Evolutionary conservation across 23 red algal species (phyloP), one percentile per base, ranked within the genome.

Genomic region (Gracilaria vermiculophylla): DNA sequence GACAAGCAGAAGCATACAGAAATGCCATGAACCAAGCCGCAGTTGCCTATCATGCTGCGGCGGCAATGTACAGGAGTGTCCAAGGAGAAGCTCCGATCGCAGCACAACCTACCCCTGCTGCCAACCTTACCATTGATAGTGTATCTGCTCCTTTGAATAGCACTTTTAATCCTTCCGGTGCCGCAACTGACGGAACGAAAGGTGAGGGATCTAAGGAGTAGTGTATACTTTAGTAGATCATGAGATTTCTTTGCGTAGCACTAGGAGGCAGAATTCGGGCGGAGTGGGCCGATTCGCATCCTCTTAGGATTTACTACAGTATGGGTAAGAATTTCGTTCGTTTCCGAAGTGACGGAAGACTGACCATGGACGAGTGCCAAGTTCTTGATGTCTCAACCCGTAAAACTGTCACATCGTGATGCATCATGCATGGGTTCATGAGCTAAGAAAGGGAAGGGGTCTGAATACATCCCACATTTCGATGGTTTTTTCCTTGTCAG

Each of bases 11-110:
- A 64, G 43, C 62, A n/a, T 45, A 87, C 29, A 69, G 54, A 24
- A 78, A 76, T 52, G 69, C 84, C 4, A 62, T 62, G 53, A 74
- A 49, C 33, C 87, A 81, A 72, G 87, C 87, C 2, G 54, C 75
- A 12, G 67, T 73, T 69, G 87, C 52, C 6, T 91, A 91, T 80
- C 87, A 91, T 54, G n/a, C 58, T 14, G 87, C 87, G 3, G 87
- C 87, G 28, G 87, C 75, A 17, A 72, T 72, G 58, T 91, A 91
- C 72, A 72, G 76, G 33, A 91, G 56, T 24, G 62, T 91, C 12
- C 75, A 80, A 76, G 87, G 87, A 44, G 70, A 80, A 61, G 58
- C 87, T 57, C 75, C 87, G 28, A 76, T 88, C 36, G 84, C 35
- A 4, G 1, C 67, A 24, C 67, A 73, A 24, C 67, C 32, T n/a